These are phyloP conservation scores for Phytopythium sindhum DNA, from an alignment of 352 stramenopile genomes.

Conservation along the genomic window DNA sequence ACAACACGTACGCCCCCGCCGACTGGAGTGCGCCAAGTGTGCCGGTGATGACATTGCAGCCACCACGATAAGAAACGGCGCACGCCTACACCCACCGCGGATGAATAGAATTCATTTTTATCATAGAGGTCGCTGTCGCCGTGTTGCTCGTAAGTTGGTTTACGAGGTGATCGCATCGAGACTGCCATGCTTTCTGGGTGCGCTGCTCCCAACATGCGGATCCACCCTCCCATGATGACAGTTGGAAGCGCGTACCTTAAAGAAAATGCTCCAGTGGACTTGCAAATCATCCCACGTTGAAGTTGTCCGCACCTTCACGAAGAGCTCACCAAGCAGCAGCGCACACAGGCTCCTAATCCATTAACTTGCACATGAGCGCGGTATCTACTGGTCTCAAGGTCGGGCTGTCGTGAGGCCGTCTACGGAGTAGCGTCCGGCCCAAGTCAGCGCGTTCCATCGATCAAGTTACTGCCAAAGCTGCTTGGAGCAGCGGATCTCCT, in stretches of 20 bases:
- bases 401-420: too few relatives aligned
- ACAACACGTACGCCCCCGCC: slow-evolving; percentile 27
- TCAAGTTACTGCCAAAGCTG: too few relatives aligned
- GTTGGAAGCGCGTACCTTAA: neutral
- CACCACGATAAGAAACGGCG: slow-evolving; percentile 25
- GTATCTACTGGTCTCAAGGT: too few relatives aligned
- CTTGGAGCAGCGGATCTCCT: too few relatives aligned
- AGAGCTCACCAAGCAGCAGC: too few relatives aligned
- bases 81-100: slow-evolving; percentile 13
- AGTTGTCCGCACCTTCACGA: neutral
- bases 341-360: too few relatives aligned
- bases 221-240: neutral
- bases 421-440: too few relatives aligned
- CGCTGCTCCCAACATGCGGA: neutral
- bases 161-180: neutral
- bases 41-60: slow-evolving; percentile 37
- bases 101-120: slow-evolving; percentile 6
- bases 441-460: too few relatives aligned
- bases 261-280: neutral
- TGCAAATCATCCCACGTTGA: neutral
- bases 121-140: neutral
- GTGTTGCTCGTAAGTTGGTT: too few relatives aligned
- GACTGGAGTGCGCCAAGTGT: slow-evolving; percentile 64
- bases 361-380: too few relatives aligned
- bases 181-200: neutral